Percentiles rank a stretch among this genome's conserved stretches.
phyloP scores from a whole-genome alignment of 139 green algal species.

The Chlorella sp. region DNA sequence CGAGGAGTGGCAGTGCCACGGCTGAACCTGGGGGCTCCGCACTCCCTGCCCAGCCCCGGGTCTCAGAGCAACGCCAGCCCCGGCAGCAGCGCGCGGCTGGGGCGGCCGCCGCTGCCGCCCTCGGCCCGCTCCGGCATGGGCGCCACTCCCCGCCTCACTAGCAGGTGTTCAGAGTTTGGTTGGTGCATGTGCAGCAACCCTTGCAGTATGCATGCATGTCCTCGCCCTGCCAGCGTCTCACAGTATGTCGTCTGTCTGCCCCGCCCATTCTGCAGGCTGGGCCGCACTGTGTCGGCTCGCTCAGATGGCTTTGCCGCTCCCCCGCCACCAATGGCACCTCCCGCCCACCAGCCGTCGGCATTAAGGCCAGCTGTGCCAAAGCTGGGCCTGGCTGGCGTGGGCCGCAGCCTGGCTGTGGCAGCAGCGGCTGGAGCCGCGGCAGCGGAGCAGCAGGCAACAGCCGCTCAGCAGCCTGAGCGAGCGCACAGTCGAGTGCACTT shows the following conservation, averaged over 20 bases:
- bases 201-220: too few relatives aligned
- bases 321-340: too few relatives aligned
- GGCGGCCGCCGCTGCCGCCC: slow-evolving; percentile 35
- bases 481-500: slow-evolving; percentile 14
- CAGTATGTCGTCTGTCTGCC: too few relatives aligned
- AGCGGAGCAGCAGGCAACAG: neutral
- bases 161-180: neutral
- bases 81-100: slow-evolving; percentile 23
- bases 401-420: neutral
- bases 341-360: neutral
- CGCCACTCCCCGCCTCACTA: slow-evolving; percentile 16
- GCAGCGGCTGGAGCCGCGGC: neutral
- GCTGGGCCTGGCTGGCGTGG: slow-evolving; percentile 15
- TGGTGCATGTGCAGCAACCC: too few relatives aligned
- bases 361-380: slow-evolving; percentile 16
- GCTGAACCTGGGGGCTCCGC: slow-evolving; percentile 4
- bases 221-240: too few relatives aligned
- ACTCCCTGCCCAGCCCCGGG: slow-evolving; percentile 22
- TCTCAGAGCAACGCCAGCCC: slow-evolving; percentile 18
- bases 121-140: slow-evolving; percentile 20
- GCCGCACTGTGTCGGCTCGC: neutral
- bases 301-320: neutral
- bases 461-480: neutral
- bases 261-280: neutral
- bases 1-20: neutral